Evolutionary conservation across 345 rosid species (phyloP).

Genomic region (Combretum micranthum): DNA sequence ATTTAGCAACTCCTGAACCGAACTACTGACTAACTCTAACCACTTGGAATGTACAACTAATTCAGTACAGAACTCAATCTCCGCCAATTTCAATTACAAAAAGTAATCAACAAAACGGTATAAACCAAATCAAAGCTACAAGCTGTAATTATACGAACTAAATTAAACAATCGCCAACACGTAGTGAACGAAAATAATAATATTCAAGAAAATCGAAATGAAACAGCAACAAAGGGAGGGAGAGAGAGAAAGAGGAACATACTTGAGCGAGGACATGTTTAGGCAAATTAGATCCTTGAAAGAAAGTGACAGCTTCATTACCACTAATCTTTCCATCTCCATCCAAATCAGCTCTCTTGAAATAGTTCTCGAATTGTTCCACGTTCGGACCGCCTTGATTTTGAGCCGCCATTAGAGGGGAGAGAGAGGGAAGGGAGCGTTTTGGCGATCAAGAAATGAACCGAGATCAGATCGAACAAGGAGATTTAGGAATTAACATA

Average conservation of each 20-base stretch:
- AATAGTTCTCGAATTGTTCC: conserved; percentile 84
- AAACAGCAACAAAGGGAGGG: conserved; percentile 1
- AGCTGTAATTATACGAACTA: too few species aligned
- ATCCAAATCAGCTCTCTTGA: conserved; percentile 89
- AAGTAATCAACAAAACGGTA: too few species aligned
- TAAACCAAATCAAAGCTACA: too few species aligned
- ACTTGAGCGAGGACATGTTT: conserved; percentile 94
- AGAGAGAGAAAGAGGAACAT: not conserved
- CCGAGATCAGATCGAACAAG: not conserved
- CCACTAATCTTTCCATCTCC: conserved; percentile 95
- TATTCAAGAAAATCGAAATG: not conserved
- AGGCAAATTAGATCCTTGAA: conserved; percentile 86
- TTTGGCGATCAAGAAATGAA: not conserved
- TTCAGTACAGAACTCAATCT: too few species aligned
- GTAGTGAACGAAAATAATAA: not conserved
- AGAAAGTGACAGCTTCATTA: conserved; percentile 82
- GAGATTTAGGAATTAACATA: too few species aligned
- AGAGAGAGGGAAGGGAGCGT: not conserved
- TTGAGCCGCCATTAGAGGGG: not conserved
- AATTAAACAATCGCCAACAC: too few species aligned
- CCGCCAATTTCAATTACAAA: too few species aligned
- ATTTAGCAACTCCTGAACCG: too few species aligned
- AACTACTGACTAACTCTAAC: too few species aligned
- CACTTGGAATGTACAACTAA: too few species aligned
- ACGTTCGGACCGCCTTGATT: conserved; percentile 17